A percentile compares a stretch with the other conserved stretches of the same genome.
phyloP scores from a whole-genome alignment of 2,329 filamentous ascomycete genomes.

The Alternaria ventricosa region DNA sequence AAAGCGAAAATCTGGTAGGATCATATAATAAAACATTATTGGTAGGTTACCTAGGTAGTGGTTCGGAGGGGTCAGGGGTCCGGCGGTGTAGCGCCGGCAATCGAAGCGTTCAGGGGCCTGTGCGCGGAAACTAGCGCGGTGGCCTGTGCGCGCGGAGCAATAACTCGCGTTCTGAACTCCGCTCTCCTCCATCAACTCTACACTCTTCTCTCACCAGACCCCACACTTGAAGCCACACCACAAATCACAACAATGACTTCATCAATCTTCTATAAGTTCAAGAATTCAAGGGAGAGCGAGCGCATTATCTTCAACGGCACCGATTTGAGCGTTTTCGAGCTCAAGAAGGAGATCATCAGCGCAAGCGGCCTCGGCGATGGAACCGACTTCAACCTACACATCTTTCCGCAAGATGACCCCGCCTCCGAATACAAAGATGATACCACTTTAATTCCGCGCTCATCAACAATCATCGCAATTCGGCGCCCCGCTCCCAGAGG shows the following conservation, averaged over 20 bases:
- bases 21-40: not conserved
- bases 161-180: not conserved
- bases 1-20: not conserved
- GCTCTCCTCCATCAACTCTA: slow-evolving; percentile 3
- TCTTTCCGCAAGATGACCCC: slow-evolving; percentile 84
- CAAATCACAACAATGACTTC: slow-evolving; percentile 75
- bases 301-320: slow-evolving; percentile 97
- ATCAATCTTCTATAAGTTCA: slow-evolving; percentile 99
- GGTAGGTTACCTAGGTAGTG: not conserved
- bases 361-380: slow-evolving; percentile 94
- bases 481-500: slow-evolving; percentile 85
- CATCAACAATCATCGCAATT: slow-evolving; percentile 89
- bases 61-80: not conserved
- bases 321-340: slow-evolving; percentile 95
- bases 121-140: not conserved
- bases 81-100: not conserved
- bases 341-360: slow-evolving; percentile 98
- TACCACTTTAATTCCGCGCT: slow-evolving; percentile 94
- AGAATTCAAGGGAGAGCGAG: slow-evolving; percentile 94
- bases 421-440: slow-evolving; percentile 98
- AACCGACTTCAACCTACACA: slow-evolving; percentile 92
- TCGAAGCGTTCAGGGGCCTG: not conserved
- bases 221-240: slow-evolving; percentile 5
- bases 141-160: slow-evolving; percentile 3
- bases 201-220: slow-evolving; percentile 14